phyloP scores from a whole-genome alignment of 345 rosid species.

The Euphorbia peplus region DNA sequence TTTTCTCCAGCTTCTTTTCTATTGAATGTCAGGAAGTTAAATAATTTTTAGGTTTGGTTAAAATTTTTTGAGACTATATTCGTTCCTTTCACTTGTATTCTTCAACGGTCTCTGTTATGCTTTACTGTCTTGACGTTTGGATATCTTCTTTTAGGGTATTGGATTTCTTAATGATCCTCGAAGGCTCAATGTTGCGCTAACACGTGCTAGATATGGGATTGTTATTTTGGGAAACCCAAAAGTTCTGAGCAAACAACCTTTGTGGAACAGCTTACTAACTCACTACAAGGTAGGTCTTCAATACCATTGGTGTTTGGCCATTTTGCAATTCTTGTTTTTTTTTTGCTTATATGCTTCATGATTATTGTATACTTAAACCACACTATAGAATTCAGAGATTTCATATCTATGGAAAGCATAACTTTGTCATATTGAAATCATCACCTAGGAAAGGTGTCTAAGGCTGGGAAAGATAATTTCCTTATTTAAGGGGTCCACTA shows the following conservation, averaged over 20 bases:
- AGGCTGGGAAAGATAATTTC: too few relatives aligned
- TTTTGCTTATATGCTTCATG: not conserved
- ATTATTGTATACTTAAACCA: too few relatives aligned
- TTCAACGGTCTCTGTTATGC: not conserved
- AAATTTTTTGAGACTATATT: not conserved
- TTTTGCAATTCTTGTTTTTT: not conserved
- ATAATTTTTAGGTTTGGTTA: not conserved
- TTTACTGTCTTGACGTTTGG: constrained; percentile 9
- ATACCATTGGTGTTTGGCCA: not conserved
- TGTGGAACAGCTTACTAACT: constrained; percentile 95
- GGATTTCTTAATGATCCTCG: constrained; percentile 99
- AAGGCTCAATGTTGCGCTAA: constrained; percentile 94
- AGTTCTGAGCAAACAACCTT: constrained; percentile 96
- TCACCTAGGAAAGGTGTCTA: too few relatives aligned
- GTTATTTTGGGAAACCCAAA: constrained; percentile 97
- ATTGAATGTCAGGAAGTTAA: not conserved
- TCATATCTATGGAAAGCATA: too few relatives aligned
- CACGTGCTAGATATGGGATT: constrained; percentile 98
- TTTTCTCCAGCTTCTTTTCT: not conserved
- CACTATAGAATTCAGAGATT: too few relatives aligned
- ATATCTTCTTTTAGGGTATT: constrained; percentile 63
- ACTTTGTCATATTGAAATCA: too few relatives aligned
- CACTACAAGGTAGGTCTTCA: constrained; percentile 75
- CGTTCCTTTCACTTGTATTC: not conserved
- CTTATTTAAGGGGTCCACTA: not conserved